A percentile compares a stretch with the other conserved stretches of the same genome.
Evolutionary conservation across 176 grass and related monocot species (phyloP).

Genomic region (Oryza longistaminata): DNA sequence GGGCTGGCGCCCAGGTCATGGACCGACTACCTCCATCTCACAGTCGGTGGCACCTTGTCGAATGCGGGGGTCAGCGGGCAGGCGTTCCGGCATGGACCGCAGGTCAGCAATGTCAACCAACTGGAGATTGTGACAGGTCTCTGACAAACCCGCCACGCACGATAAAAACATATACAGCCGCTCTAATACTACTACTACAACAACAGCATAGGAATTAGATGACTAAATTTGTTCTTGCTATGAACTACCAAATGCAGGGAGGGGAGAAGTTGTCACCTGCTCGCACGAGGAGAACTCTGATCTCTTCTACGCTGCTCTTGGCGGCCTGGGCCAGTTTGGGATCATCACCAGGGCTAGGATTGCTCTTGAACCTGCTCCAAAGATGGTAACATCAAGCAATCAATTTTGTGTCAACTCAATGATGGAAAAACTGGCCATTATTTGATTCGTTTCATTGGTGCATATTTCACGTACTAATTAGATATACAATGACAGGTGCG

Average conservation of each 20-base stretch:
- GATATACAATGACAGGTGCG: slow-evolving; percentile 53
- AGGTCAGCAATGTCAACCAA: slow-evolving; percentile 92
- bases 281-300: slow-evolving; percentile 72
- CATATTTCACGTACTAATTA: slow-evolving; percentile 19
- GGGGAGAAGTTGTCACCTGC: slow-evolving; percentile 70
- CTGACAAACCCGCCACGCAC: slow-evolving; percentile 23
- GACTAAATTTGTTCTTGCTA: not conserved
- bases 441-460: not conserved
- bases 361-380: slow-evolving; percentile 78
- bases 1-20: slow-evolving; percentile 85
- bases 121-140: slow-evolving; percentile 92
- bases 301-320: slow-evolving; percentile 79
- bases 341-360: slow-evolving; percentile 88
- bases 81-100: slow-evolving; percentile 85
- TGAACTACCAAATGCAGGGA: slow-evolving; percentile 61
- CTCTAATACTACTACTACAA: not conserved
- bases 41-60: slow-evolving; percentile 75
- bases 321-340: slow-evolving; percentile 89
- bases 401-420: not conserved
- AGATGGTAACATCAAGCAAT: slow-evolving; percentile 71
- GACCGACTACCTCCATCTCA: slow-evolving; percentile 95
- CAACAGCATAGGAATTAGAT: not conserved
- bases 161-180: not conserved
- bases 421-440: not conserved
- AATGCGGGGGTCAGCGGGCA: slow-evolving; percentile 92